Evolutionary conservation across 169 alveolate species (phyloP), one percentile per base, ranked within the genome.

Genomic region (Pseudocohnilembus persalinus): DNA sequence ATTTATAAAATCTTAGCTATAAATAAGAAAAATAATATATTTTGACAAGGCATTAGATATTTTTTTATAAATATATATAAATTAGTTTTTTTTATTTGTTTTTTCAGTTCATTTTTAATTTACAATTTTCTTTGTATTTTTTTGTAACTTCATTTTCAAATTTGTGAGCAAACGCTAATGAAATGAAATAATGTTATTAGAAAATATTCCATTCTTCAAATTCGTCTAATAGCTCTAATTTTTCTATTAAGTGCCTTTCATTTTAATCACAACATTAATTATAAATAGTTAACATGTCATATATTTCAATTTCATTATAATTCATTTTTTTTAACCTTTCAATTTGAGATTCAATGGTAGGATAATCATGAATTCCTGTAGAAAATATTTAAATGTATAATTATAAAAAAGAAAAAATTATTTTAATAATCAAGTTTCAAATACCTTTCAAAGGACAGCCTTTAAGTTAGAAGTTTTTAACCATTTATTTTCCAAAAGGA

Each of bases 191-290:
- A 88, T 94, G 97, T 33, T 75, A 73, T 78, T 88, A 90, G 75
- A 94, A 79, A 63, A 94, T 87, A 63, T 91, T 94, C 94, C 95
- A 94, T 84, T 94, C 97, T 87, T 94, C 97, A 89, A 90, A 94
- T 85, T 94, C 97, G 83, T 94, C 97, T 94, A 94, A 89, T 89
- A 94, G 89, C 83, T 94, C 97, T 16, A 94, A 75, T 77, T 89
- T 88, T 63, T 92, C 95, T 27, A 92, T 90, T 88, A 95, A 89
- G 28, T 65, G 76, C 80, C 92, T 86, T 74, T 94, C 97, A 34
- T 80, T 88, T 32, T 83, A 35, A 77, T 92, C 94, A 1, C 91
- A 77, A 64, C 85, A 89, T 30, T 83, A 83, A 75, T 83, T 75
- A 85, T 93, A 92, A 29, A 92, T 80, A n/a, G 88, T 77, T 31